Evolutionary conservation across 1,139 yeast species (phyloP).

Genomic region (Nakaseomyces delphensis): DNA sequence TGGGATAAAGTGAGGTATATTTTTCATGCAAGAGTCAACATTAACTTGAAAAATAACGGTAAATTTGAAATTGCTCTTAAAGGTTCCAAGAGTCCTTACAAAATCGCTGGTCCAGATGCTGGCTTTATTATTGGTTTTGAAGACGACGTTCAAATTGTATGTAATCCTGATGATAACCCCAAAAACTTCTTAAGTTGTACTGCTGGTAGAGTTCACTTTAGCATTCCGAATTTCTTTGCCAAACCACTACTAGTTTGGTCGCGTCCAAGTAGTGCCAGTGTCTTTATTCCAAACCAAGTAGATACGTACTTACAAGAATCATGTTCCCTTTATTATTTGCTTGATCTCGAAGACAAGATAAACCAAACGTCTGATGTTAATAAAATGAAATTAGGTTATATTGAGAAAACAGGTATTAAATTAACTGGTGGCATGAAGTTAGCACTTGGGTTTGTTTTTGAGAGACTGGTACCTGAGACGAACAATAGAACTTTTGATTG

Average conservation of each 20-base stretch:
- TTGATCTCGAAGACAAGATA: slow-evolving; percentile 26
- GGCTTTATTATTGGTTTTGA: slow-evolving; percentile 81
- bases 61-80: slow-evolving; percentile 49
- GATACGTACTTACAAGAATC: slow-evolving; percentile 38
- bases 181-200: slow-evolving; percentile 53
- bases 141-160: slow-evolving; percentile 48
- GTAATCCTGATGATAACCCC: slow-evolving; percentile 58
- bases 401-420: slow-evolving; percentile 48
- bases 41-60: slow-evolving; percentile 44
- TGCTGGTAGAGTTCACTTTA: slow-evolving; percentile 61
- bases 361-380: slow-evolving; percentile 18
- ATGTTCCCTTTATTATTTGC: slow-evolving; percentile 45
- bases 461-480: slow-evolving; percentile 35
- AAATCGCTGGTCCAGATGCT: slow-evolving; percentile 55
- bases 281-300: slow-evolving; percentile 39
- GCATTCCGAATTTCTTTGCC: slow-evolving; percentile 58
- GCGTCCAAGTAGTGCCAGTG: slow-evolving; percentile 38
- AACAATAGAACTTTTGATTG: slow-evolving; percentile 45
- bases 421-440: slow-evolving; percentile 55
- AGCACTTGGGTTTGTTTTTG: slow-evolving; percentile 50
- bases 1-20: slow-evolving; percentile 66
- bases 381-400: slow-evolving; percentile 22
- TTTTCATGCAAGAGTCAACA: slow-evolving; percentile 46
- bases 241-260: slow-evolving; percentile 57
- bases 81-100: slow-evolving; percentile 72